Percentiles rank a stretch among this genome's conserved stretches.
Conservation (phyloP, 805 yeast species). For the Dipodascus geniculatus region DNA sequence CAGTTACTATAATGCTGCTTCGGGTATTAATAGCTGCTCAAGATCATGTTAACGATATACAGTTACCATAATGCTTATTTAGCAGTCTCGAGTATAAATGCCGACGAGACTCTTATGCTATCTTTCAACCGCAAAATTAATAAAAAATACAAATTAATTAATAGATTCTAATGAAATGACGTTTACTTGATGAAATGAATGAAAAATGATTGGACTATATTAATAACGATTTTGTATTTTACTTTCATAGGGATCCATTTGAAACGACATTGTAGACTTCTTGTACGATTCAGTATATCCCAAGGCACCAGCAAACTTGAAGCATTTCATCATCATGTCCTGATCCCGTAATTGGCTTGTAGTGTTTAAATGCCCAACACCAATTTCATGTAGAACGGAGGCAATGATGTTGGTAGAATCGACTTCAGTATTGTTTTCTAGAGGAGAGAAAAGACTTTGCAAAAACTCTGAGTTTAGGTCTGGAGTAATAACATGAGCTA, state of each 20-base stretch:
- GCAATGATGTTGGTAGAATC: constrained; percentile 11
- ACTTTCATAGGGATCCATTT: constrained; percentile 39
- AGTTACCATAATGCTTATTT: no score
- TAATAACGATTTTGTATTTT: no score
- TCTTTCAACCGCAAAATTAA: no score
- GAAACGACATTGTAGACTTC: constrained; percentile 58
- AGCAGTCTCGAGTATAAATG: no score
- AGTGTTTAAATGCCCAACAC: constrained; percentile 39
- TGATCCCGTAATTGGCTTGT: constrained; percentile 47
- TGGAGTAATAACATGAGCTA: constrained; percentile 36
- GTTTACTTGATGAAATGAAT: no score
- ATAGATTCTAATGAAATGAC: no score
- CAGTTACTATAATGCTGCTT: no score
- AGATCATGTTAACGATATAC: no score
- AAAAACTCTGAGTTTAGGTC: background rate
- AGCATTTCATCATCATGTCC: constrained; percentile 47
- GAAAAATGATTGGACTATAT: no score
- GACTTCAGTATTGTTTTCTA: constrained; percentile 4
- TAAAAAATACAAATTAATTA: no score
- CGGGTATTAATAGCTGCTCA: no score
- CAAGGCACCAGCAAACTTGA: constrained; percentile 53
- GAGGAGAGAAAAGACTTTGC: constrained; percentile 2
- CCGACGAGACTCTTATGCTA: no score
- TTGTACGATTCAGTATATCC: constrained; percentile 62
- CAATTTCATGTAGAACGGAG: constrained; percentile 43